phyloP scores from a whole-genome alignment of 768 basidiomycete genomes.

The Lanmaoa pseudosensibilis region DNA sequence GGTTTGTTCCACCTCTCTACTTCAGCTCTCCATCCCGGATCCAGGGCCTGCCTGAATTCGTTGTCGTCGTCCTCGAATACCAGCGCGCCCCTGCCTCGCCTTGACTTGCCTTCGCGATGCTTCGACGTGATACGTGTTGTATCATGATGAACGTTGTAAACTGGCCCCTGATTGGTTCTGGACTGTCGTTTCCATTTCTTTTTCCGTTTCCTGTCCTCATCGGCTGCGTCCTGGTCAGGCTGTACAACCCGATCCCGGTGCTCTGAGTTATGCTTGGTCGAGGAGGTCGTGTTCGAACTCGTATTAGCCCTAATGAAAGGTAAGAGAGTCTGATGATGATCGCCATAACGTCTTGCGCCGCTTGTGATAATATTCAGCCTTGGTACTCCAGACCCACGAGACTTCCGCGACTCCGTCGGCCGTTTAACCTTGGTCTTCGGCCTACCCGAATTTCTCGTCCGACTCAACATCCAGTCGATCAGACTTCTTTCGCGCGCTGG shows the following conservation, averaged over 20 bases:
- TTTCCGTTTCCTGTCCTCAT: constrained; percentile 13
- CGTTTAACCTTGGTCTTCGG: constrained; percentile 17
- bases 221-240: constrained; percentile 2
- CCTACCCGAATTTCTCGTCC: constrained; percentile 32
- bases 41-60: constrained; percentile 42
- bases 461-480: constrained; percentile 70
- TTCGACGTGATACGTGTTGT: constrained; percentile 39
- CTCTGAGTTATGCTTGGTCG: constrained; percentile 7
- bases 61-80: constrained; percentile 48
- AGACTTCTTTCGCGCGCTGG: constrained; percentile 44
- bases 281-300: constrained; percentile 2
- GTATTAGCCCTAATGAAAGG: constrained; percentile 31
- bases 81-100: constrained; percentile 26
- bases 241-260: constrained; percentile 12
- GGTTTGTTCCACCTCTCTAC: constrained; percentile 34
- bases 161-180: constrained; percentile 28
- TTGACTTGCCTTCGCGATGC: constrained; percentile 13
- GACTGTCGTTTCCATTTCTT: constrained; percentile 32
- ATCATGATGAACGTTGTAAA: constrained; percentile 41
- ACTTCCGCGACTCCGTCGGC: constrained; percentile 11
- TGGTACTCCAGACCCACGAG: constrained; percentile 8
- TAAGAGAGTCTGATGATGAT: constrained; percentile 41
- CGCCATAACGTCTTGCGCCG: constrained; percentile 35
- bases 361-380: constrained; percentile 40
- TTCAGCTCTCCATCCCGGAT: constrained; percentile 38